Percentiles rank a stretch among this genome's conserved stretches.
Evolutionary conservation across 768 basidiomycete genomes (phyloP).

Genomic region (Rhizopogon rudus): DNA sequence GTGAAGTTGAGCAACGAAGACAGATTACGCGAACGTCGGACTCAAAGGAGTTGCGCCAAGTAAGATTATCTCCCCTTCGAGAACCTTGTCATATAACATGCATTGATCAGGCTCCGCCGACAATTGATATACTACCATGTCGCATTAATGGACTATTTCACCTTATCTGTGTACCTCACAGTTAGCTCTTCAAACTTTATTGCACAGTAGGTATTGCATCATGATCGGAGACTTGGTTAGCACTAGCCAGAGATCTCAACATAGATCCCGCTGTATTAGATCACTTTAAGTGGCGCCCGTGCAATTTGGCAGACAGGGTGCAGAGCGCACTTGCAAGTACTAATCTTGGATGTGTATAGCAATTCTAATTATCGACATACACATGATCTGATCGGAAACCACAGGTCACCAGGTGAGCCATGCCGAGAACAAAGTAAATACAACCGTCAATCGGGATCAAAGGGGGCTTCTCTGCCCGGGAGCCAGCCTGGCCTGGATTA

Average conservation of each 20-base stretch:
- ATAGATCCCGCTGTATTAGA: conserved; percentile 13
- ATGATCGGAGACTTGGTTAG: conserved; percentile 10
- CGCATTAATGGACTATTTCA: conserved; percentile 9
- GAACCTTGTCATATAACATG: not conserved
- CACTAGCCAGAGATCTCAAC: conserved; percentile 13
- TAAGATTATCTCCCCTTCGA: not conserved
- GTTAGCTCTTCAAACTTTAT: not conserved
- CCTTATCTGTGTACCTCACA: conserved; percentile 10
- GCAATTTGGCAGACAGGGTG: not conserved
- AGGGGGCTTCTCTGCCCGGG: not conserved
- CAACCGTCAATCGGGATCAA: not conserved
- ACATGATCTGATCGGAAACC: conserved; percentile 17
- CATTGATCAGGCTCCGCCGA: not conserved
- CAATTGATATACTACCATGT: conserved; percentile 14
- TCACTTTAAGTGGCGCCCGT: not conserved
- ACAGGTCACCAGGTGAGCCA: conserved; percentile 18
- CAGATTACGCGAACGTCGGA: not conserved
- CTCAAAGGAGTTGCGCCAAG: not conserved
- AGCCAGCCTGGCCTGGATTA: no score
- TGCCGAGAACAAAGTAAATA: conserved; percentile 15
- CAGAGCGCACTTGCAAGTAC: not conserved
- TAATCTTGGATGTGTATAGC: conserved; percentile 4
- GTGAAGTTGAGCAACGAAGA: not conserved
- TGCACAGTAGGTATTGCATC: not conserved
- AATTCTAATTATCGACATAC: conserved; percentile 14